A percentile compares a stretch with the other conserved stretches of the same genome.
These are phyloP conservation scores for Colletotrichum sp. DNA, from an alignment of 2,329 filamentous ascomycete species.

Conservation along the genomic window DNA sequence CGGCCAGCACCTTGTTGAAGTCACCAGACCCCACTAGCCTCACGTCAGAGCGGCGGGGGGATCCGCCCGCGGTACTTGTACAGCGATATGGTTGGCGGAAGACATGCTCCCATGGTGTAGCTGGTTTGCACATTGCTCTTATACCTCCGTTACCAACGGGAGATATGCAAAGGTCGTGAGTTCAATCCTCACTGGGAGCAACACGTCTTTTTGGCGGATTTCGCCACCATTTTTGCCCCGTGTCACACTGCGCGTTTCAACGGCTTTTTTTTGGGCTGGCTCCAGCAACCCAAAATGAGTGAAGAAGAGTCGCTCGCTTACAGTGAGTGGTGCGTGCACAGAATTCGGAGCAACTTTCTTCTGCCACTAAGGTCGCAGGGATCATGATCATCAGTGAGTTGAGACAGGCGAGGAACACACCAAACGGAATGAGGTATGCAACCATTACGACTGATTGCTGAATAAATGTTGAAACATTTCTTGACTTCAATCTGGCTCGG, in stretches of 20 bases:
- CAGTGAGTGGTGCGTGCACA: neutral
- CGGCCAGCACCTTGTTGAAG: neutral
- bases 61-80: neutral
- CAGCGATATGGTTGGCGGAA: neutral
- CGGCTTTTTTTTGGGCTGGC: neutral
- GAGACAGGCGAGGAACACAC: too few relatives aligned
- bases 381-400: neutral
- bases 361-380: slow-evolving; percentile 14
- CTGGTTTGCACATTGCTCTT: slow-evolving; percentile 39
- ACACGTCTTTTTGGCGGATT: neutral
- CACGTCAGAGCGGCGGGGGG: neutral
- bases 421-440: neutral
- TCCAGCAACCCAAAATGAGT: neutral
- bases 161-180: slow-evolving; percentile 35
- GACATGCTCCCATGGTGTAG: slow-evolving; percentile 32
- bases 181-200: slow-evolving; percentile 34
- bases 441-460: neutral
- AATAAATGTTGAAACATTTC: neutral
- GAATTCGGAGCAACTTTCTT: neutral
- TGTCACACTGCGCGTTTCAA: neutral
- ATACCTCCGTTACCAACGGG: slow-evolving; percentile 28
- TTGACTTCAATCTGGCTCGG: neutral
- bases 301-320: too few relatives aligned
- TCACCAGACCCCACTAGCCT: neutral
- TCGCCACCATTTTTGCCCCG: neutral